Evolutionary conservation across 345 rosid genomes (phyloP).

Genomic region (Nasturtium officinale): DNA sequence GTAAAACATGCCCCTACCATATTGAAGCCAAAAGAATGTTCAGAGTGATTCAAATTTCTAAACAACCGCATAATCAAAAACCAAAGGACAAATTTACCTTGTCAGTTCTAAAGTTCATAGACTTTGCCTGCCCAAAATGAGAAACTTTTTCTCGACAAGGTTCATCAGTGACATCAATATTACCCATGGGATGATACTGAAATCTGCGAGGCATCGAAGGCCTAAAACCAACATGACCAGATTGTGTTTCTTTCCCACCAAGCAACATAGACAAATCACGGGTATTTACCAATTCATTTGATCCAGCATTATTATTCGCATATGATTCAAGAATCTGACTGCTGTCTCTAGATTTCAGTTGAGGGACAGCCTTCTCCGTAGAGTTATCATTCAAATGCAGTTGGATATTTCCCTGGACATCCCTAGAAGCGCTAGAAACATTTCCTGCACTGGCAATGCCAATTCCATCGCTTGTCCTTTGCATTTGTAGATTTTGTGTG

Average conservation of each 20-base stretch:
- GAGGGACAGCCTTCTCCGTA: conserved; percentile 53
- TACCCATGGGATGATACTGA: conserved; percentile 95
- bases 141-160: conserved; percentile 47
- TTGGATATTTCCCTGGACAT: conserved; percentile 46
- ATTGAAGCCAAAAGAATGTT: conserved; percentile 28
- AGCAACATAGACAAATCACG: conserved; percentile 3
- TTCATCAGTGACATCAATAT: conserved; percentile 60
- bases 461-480: conserved; percentile 44
- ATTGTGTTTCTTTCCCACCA: conserved; percentile 57
- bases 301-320: conserved; percentile 47
- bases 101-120: conserved; percentile 48
- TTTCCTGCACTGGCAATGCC: conserved; percentile 30
- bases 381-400: conserved; percentile 49
- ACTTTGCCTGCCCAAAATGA: conserved; percentile 50
- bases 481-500: conserved; percentile 45
- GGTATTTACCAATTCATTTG: conserved; percentile 44
- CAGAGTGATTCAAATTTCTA: conserved; percentile 6
- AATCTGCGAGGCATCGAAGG: conserved; percentile 63
- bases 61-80: background rate
- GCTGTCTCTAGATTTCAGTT: conserved; percentile 42
- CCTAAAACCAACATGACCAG: conserved; percentile 48
- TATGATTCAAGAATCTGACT: conserved; percentile 54
- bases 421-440: conserved; percentile 45
- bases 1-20: conserved; percentile 49
- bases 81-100: conserved; percentile 55